phyloP scores from a whole-genome alignment of 805 yeast species.

The Wickerhamiella hasegawae region DNA sequence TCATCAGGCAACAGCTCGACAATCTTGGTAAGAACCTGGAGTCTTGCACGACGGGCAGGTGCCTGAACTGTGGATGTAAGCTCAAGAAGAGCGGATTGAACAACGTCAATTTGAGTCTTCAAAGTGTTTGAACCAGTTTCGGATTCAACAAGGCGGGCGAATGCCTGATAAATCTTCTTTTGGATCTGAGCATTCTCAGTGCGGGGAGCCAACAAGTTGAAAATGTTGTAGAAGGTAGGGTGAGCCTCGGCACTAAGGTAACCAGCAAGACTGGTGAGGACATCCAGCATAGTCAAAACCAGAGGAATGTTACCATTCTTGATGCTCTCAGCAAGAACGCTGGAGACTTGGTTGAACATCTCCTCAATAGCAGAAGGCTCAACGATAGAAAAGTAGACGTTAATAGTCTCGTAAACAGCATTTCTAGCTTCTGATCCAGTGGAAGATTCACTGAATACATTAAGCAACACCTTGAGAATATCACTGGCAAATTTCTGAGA shows the following conservation, averaged over 20 bases:
- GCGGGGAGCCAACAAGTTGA: constrained; percentile 9
- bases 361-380: constrained; percentile 47
- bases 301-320: constrained; percentile 23
- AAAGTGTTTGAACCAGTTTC: constrained; percentile 44
- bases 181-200: constrained; percentile 51
- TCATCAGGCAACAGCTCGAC: constrained; percentile 45
- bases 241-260: constrained; percentile 41
- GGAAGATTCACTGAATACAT: constrained; percentile 78
- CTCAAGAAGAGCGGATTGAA: constrained; percentile 43
- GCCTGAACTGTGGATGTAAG: constrained; percentile 31
- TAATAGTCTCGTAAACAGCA: constrained; percentile 73
- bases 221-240: constrained; percentile 11
- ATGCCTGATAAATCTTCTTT: constrained; percentile 65
- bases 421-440: constrained; percentile 65
- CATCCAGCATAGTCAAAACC: constrained; percentile 79
- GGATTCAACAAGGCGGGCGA: constrained; percentile 54
- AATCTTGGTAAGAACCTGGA: constrained; percentile 47
- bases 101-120: constrained; percentile 34
- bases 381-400: constrained; percentile 58
- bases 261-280: constrained; percentile 73
- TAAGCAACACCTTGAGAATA: constrained; percentile 71
- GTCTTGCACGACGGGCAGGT: constrained; percentile 69
- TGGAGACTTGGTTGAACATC: constrained; percentile 78
- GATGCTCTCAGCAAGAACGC: constrained; percentile 56
- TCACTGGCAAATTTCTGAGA: constrained; percentile 43